These are phyloP conservation scores for Yamadazyma sp. DNA, from an alignment of 805 yeast species.

Conservation along the genomic window DNA sequence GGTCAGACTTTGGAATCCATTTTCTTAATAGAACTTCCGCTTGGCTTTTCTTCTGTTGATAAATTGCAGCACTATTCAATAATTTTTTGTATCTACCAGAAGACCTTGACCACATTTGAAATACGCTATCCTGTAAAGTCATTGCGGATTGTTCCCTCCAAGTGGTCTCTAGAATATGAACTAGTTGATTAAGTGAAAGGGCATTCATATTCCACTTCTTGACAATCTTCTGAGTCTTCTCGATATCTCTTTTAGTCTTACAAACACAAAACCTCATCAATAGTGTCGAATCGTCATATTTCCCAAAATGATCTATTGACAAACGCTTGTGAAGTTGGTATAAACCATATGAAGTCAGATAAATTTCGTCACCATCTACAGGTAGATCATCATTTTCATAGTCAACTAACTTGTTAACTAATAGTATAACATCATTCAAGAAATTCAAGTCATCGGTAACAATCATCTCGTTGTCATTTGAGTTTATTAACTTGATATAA, in stretches of 20 bases:
- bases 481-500: conserved; percentile 6
- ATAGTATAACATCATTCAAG: conserved; percentile 9
- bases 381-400: conserved; percentile 24
- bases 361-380: conserved; percentile 13
- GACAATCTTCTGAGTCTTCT: conserved; percentile 6
- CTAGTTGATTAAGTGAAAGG: conserved; percentile 13
- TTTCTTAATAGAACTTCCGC: conserved; percentile 5
- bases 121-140: background rate
- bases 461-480: conserved; percentile 5
- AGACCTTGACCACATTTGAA: conserved; percentile 14
- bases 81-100: conserved; percentile 2
- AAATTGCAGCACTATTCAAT: conserved; percentile 6
- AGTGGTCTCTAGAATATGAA: conserved; percentile 9
- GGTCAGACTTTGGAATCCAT: conserved; percentile 4
- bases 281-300: conserved; percentile 16
- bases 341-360: conserved; percentile 20
- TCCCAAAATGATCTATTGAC: conserved; percentile 5
- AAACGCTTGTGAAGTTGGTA: conserved; percentile 22
- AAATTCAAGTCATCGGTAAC: conserved; percentile 8
- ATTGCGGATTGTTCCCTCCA: conserved; percentile 6
- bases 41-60: conserved; percentile 8
- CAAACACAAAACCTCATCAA: conserved; percentile 28
- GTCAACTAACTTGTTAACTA: conserved; percentile 23
- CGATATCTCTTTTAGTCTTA: conserved; percentile 12
- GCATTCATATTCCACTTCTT: conserved; percentile 22